These are phyloP conservation scores for Sungouiella blattae DNA, from an alignment of 805 yeast species.

Conservation along the genomic window DNA sequence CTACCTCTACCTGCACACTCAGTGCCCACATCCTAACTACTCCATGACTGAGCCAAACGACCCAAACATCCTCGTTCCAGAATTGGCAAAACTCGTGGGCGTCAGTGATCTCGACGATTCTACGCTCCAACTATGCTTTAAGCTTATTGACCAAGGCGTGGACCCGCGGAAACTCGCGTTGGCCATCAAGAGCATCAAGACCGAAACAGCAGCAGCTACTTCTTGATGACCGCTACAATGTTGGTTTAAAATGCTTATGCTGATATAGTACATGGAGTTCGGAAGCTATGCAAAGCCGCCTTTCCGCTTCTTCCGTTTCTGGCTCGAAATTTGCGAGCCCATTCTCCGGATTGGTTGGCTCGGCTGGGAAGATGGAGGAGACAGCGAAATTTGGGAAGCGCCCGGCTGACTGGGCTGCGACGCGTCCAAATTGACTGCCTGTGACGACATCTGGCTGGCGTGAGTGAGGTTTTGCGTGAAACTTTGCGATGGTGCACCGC, in stretches of 20 bases:
- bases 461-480: no score
- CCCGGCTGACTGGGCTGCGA: no score
- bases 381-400: constrained; percentile 1
- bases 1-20: background rate
- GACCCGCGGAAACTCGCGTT: constrained; percentile 28
- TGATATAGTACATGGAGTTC: background rate
- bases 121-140: constrained; percentile 29
- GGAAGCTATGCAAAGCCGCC: constrained; percentile 46
- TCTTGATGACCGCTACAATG: no score
- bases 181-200: constrained; percentile 22
- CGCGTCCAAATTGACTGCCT: no score
- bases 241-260: no score
- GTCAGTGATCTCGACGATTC: constrained; percentile 24
- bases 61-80: constrained; percentile 8
- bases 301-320: constrained; percentile 40
- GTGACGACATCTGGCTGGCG: no score
- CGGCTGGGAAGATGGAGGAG: constrained; percentile 3
- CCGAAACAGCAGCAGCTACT: constrained; percentile 20
- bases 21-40: background rate
- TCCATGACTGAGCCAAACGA: constrained; percentile 5
- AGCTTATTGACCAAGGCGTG: constrained; percentile 33
- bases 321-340: constrained; percentile 16
- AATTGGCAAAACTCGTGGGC: constrained; percentile 23
- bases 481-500: background rate
- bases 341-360: constrained; percentile 2